Evolutionary conservation across 306 rosid species (phyloP), one percentile per base, ranked within the genome.

Genomic region (Sicyos edulis): DNA sequence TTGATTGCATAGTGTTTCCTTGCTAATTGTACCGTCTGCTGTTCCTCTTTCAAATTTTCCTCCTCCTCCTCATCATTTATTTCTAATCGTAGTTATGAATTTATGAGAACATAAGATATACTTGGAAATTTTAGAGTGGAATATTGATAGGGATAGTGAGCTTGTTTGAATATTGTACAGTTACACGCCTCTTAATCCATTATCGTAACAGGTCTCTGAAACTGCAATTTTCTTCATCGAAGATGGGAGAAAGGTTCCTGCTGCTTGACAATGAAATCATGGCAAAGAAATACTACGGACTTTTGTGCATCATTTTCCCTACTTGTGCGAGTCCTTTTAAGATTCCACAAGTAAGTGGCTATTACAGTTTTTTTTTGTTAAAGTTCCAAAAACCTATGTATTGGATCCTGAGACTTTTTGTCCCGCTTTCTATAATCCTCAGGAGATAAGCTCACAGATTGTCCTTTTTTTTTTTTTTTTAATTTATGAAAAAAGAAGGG

Each of bases 201-300:
- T 49, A 24, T 20, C 49, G 73, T 22, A 76, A 79, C 86, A 95
- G 99, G 99, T 95, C 69, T 95, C 99, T 19, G 92, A 86, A 71
- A 64, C 86, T 70, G 88, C 99, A 73, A 89, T 95, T 83, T 95
- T 83, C 96, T 95, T 95, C 78, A 89, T 95, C 61, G 99, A 95
- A 80, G 99, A 95, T 76, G 99, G 99, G 78, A 89, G 84, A 72
- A 95, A 95, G 83, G 99, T 95, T 71, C 96, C 99, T 32, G 99
- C 96, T 78, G 97, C 95, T 77, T 95, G 86, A 91, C 74, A 70
- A 78, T 76, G 76, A 55, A 72, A 77, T 71, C 26, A 34, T 9
- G 83, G 78, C 74, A 67, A 50, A 76, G 19, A 76, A 76, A 75
- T 66, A 67, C 22, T 21, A 16, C 22, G 74, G 50, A n/a, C 50